Percentiles rank a stretch among this genome's conserved stretches.
These are phyloP conservation scores for Volvox africanus DNA, from an alignment of 139 green algal genomes.

Conservation along the genomic window DNA sequence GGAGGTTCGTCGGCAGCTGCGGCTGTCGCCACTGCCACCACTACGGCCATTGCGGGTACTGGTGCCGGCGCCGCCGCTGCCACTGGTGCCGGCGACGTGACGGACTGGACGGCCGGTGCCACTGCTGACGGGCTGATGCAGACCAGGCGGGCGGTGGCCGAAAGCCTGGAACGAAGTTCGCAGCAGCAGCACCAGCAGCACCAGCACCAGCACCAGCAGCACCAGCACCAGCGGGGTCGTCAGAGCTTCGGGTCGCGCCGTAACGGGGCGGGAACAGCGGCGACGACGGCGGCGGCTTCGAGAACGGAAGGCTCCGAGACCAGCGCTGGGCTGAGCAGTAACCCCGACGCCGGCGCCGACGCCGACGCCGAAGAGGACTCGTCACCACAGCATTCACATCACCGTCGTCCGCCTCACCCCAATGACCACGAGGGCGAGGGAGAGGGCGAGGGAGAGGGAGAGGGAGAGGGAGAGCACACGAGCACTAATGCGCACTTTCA, in stretches of 20 bases:
- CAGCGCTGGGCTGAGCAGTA: background rate
- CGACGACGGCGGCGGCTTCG: background rate
- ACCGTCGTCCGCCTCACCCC: background rate
- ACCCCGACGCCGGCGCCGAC: background rate
- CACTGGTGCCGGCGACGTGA: too few relatives aligned
- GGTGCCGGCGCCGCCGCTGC: too few relatives aligned
- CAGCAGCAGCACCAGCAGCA: constrained; percentile 33
- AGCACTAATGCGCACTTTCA: constrained; percentile 8
- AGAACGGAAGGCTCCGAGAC: background rate
- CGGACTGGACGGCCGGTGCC: too few relatives aligned
- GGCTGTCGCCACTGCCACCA: background rate
- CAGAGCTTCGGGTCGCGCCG: background rate
- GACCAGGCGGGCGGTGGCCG: background rate
- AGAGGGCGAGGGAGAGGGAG: too few relatives aligned
- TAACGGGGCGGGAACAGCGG: too few relatives aligned
- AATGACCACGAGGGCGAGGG: too few relatives aligned
- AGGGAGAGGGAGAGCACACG: too few relatives aligned
- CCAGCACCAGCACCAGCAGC: background rate
- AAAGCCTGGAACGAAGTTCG: background rate
- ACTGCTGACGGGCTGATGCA: background rate
- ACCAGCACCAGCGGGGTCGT: background rate
- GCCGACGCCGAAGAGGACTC: background rate
- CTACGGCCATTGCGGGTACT: too few relatives aligned
- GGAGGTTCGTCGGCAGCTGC: constrained; percentile 6
- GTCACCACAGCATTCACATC: background rate